Conservation (phyloP, 192 early-diverging fungal genomes). For the Entomortierella parvispora region DNA sequence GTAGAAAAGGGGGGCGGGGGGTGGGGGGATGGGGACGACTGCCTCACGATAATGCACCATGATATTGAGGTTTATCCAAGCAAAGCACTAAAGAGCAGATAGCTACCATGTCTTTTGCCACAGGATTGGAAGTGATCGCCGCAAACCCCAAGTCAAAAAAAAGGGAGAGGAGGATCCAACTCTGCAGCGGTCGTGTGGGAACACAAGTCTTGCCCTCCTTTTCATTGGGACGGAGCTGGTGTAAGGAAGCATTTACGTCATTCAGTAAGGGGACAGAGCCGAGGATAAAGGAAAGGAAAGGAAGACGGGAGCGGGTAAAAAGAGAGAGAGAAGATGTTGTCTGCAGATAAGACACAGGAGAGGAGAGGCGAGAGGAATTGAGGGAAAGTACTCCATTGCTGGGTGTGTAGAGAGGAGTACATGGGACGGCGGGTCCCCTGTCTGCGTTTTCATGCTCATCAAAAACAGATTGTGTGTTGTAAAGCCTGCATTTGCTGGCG, state of each 20-base stretch:
- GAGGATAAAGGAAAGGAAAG: background rate
- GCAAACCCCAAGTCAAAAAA: background rate
- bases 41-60: too few relatives aligned
- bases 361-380: background rate
- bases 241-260: background rate
- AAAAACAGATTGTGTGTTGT: too few relatives aligned
- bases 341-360: background rate
- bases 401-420: background rate
- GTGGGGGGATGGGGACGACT: too few relatives aligned
- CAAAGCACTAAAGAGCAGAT: conserved; percentile 3
- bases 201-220: too few relatives aligned
- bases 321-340: background rate
- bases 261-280: background rate
- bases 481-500: too few relatives aligned
- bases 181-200: too few relatives aligned
- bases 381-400: background rate
- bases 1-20: too few relatives aligned
- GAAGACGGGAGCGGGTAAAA: background rate
- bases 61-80: too few relatives aligned
- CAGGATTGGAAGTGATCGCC: background rate
- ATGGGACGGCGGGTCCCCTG: too few relatives aligned
- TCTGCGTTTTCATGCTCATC: too few relatives aligned
- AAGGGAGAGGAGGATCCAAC: too few relatives aligned
- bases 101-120: background rate
- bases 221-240: too few relatives aligned